Percentiles rank a stretch among this genome's conserved stretches.
These are phyloP conservation scores for Rhododendron simsii DNA, from an alignment of 148 eudicot genomes.

Conservation along the genomic window DNA sequence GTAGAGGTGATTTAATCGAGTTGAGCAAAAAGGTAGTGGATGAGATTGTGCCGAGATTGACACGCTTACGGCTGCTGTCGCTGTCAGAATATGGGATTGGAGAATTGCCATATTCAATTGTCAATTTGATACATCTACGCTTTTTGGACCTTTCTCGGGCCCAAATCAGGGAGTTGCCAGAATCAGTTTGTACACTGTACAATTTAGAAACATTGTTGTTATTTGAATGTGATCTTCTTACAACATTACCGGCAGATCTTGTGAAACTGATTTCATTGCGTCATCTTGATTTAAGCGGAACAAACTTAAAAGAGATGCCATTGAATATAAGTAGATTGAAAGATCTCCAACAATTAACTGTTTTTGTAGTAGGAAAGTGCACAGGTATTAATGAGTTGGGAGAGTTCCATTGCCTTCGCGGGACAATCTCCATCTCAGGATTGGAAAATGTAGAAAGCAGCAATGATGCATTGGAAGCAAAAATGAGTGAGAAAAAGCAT, in stretches of 20 bases:
- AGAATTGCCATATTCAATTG: background rate
- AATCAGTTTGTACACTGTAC: background rate
- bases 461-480: constrained; percentile 5
- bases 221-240: background rate
- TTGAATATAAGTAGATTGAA: background rate
- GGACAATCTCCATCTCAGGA: background rate
- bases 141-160: background rate
- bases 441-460: background rate
- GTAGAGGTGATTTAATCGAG: no score
- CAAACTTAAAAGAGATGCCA: background rate
- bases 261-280: no score
- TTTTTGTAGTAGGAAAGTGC: background rate
- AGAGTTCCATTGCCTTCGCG: background rate
- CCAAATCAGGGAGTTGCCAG: background rate
- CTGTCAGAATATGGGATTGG: background rate
- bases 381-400: background rate
- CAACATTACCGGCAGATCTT: no score
- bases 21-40: background rate
- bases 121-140: background rate
- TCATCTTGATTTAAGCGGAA: no score
- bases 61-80: background rate
- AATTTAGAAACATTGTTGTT: constrained; percentile 4
- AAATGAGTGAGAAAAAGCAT: background rate
- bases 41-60: background rate
- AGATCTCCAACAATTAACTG: background rate